Conservation (phyloP, 352 stramenopile species). For the Pythium coloratum region DNA sequence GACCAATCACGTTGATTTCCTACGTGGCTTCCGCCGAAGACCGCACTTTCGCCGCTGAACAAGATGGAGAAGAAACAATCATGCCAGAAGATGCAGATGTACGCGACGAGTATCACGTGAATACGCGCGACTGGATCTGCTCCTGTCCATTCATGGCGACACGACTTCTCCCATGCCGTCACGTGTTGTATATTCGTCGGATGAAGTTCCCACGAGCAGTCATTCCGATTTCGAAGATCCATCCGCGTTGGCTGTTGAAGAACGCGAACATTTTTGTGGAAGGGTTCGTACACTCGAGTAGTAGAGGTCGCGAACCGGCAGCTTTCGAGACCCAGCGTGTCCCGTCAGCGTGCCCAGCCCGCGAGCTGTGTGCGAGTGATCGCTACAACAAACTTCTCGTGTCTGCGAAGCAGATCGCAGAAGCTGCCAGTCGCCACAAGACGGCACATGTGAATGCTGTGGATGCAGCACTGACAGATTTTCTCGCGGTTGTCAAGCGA, state of each 20-base stretch:
- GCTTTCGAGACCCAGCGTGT: background rate
- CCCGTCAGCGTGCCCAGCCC: background rate
- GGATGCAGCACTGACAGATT: background rate
- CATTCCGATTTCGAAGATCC: conserved; percentile 5
- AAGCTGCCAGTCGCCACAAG: background rate
- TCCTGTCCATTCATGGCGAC: conserved; percentile 13
- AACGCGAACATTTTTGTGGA: too few relatives aligned
- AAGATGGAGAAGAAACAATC: background rate
- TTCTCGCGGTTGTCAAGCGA: background rate
- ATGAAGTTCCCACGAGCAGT: background rate
- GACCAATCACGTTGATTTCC: background rate
- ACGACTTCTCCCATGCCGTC: conserved; percentile 1
- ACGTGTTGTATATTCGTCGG: conserved; percentile 5
- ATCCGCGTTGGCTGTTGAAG: conserved; percentile 9
- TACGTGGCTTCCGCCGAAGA: background rate
- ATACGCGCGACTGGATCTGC: conserved; percentile 5
- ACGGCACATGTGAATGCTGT: background rate
- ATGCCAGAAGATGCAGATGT: too few relatives aligned
- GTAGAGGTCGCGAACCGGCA: background rate
- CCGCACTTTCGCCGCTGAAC: background rate
- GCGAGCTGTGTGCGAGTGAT: background rate
- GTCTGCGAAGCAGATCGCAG: background rate
- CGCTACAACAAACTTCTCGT: background rate
- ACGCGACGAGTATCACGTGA: conserved; percentile 6
- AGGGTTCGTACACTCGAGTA: too few relatives aligned